Evolutionary conservation across 2,329 filamentous ascomycete genomes (phyloP).

Genomic region (Phialophora macrospora): DNA sequence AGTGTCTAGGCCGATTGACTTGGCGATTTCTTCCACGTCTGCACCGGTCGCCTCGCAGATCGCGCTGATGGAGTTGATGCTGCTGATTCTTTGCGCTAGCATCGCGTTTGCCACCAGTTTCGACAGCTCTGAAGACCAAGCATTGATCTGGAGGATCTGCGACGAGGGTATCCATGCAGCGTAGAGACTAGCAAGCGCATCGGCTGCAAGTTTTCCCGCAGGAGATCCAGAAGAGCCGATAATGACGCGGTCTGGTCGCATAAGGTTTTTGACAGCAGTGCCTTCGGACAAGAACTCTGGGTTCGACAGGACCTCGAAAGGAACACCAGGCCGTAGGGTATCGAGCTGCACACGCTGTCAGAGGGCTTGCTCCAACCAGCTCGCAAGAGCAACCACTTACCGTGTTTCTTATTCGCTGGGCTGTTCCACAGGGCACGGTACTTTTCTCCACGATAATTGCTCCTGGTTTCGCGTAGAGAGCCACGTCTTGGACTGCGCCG

Average conservation of each 20-base stretch:
- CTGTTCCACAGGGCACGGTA: constrained; percentile 77
- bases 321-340: constrained; percentile 43
- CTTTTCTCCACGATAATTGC: constrained; percentile 82
- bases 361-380: background rate
- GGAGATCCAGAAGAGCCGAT: constrained; percentile 71
- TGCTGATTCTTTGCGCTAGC: constrained; percentile 78
- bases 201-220: constrained; percentile 66
- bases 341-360: constrained; percentile 25
- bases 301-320: constrained; percentile 79
- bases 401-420: constrained; percentile 70
- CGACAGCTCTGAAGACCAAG: constrained; percentile 77
- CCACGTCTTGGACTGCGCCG: constrained; percentile 69
- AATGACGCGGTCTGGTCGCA: constrained; percentile 73
- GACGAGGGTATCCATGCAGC: constrained; percentile 70
- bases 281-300: constrained; percentile 82
- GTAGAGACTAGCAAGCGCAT: constrained; percentile 69
- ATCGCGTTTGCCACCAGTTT: constrained; percentile 82
- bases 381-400: constrained; percentile 51
- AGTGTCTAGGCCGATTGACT: constrained; percentile 69
- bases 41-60: constrained; percentile 78
- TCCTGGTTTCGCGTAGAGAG: constrained; percentile 66
- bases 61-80: constrained; percentile 80
- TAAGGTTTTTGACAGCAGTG: constrained; percentile 72
- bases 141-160: constrained; percentile 72
- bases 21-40: constrained; percentile 73